Percentiles rank a stretch among this genome's conserved stretches.
These are phyloP conservation scores for Albophoma yamanashiensis DNA, from an alignment of 2,329 filamentous ascomycete species.

Conservation along the genomic window DNA sequence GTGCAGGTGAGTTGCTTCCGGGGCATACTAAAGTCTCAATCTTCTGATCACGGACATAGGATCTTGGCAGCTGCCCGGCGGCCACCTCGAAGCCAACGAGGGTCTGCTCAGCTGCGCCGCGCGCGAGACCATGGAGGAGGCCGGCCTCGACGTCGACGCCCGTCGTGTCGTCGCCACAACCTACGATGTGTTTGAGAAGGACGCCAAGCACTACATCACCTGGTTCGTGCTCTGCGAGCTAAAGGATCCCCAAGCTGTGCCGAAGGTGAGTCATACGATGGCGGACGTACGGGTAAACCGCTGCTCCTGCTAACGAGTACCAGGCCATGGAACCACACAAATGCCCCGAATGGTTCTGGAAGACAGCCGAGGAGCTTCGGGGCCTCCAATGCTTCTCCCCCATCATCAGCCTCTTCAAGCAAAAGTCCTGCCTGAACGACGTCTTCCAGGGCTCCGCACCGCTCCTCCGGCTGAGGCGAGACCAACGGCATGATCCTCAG, in stretches of 20 bases:
- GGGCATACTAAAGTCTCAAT: not conserved
- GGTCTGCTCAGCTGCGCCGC: slow-evolving; percentile 49
- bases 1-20: slow-evolving; percentile 25
- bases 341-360: slow-evolving; percentile 40
- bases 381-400: slow-evolving; percentile 20
- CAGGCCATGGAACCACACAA: slow-evolving; percentile 34
- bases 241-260: slow-evolving; percentile 33
- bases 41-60: slow-evolving; percentile 25
- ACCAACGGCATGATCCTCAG: too few relatives aligned
- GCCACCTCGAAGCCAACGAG: slow-evolving; percentile 64
- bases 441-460: slow-evolving; percentile 3
- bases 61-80: slow-evolving; percentile 60
- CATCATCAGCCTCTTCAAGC: slow-evolving; percentile 17
- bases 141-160: slow-evolving; percentile 45
- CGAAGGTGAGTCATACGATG: slow-evolving; percentile 34
- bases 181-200: slow-evolving; percentile 51
- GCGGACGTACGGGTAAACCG: not conserved
- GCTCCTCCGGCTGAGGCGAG: not conserved
- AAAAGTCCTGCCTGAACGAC: slow-evolving; percentile 9
- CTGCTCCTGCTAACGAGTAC: not conserved
- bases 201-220: slow-evolving; percentile 65
- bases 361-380: slow-evolving; percentile 30
- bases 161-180: slow-evolving; percentile 48
- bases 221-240: slow-evolving; percentile 51
- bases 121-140: slow-evolving; percentile 63